Base-by-base conservation (phyloP, 768 basidiomycete species). In the Strobilomyces dryophilus region DNA sequence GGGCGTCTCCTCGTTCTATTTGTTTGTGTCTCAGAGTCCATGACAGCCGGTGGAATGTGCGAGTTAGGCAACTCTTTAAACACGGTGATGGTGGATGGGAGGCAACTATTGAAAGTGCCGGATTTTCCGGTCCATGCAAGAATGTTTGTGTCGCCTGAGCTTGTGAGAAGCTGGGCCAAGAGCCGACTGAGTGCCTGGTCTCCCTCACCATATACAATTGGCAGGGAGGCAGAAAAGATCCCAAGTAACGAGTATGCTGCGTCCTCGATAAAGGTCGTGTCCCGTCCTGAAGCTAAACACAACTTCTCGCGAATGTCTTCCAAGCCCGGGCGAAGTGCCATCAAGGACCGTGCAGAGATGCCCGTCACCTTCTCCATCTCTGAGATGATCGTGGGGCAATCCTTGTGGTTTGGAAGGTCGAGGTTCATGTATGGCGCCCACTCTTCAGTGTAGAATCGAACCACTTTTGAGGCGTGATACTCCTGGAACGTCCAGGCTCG, bases 171-270 rank as follows among this genome's bases (percentile, higher is more conserved):
- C 26, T 49, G 47, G 8, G 45, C 48, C n/a, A 59, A 31, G 2
- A 56, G 48, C 8, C 51, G 40, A 20, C 57, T 57, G 3, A 60
- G 45, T 0, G 58, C 49, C 26, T 45, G n/a, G 14, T 59, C 27
- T 9, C 58, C 43, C 2, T 58, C 54, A 8, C 59, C 58, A 29
- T 60, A 61, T 7, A 56, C 12, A 3, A 56, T 3, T 3, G 59
- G 49, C 31, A 60, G 35, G 20, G 46, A 12, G 2, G 20, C 6
- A 1, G 59, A 57, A 21, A 54, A 61, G 9, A 53, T 53, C 3
- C 58, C 58, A 8, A 60, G 49, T 1, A 60, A 11, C 0, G 52
- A 56, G 31, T 60, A 60, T 3, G 58, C 60, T 18, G 50, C 34
- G 17, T 60, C 59, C 34, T 60, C 59, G 7, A 36, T 14, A 5